Conservation (phyloP, 2,329 filamentous ascomycete species). For the Colletotrichum brevisporum region DNA sequence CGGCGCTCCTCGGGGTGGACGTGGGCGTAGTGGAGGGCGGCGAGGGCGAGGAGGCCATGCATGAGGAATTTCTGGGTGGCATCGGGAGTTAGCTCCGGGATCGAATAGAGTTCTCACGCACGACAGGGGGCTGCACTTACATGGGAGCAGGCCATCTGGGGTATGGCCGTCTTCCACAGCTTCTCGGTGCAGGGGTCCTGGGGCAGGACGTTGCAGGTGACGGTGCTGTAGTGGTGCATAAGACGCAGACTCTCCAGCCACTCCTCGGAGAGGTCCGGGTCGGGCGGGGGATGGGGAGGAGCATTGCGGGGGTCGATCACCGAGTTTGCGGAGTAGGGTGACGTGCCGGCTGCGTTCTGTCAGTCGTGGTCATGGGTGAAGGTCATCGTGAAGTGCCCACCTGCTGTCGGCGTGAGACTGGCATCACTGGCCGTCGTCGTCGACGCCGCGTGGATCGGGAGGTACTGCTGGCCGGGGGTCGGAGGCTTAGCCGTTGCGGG, state of each 20-base stretch:
- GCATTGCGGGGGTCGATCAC: not conserved
- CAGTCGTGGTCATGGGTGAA: not conserved
- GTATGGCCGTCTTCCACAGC: conserved; percentile 39
- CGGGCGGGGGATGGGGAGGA: conserved; percentile 1
- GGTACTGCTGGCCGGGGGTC: not conserved
- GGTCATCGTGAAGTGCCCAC: not conserved
- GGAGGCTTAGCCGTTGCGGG: conserved; percentile 27
- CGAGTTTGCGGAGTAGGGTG: conserved; percentile 16
- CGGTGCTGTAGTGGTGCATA: conserved; percentile 53
- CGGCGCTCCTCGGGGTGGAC: conserved; percentile 44
- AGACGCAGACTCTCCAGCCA: conserved; percentile 54
- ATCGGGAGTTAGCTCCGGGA: not conserved
- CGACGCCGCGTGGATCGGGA: not conserved
- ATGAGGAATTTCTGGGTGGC: conserved; percentile 46
- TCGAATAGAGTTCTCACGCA: conserved; percentile 15
- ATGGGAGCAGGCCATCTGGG: conserved; percentile 37
- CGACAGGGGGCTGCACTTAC: conserved; percentile 31
- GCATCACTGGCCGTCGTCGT: conserved; percentile 13
- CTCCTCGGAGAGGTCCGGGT: conserved; percentile 42
- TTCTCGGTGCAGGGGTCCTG: conserved; percentile 37
- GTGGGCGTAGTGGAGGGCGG: conserved; percentile 49
- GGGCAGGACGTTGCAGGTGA: conserved; percentile 48
- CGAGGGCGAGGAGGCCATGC: conserved; percentile 50
- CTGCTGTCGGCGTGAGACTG: conserved; percentile 33
- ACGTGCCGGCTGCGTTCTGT: conserved; percentile 16